These are phyloP conservation scores for Chaetomium sp. DNA, from an alignment of 2,329 filamentous ascomycete species.

Conservation along the genomic window DNA sequence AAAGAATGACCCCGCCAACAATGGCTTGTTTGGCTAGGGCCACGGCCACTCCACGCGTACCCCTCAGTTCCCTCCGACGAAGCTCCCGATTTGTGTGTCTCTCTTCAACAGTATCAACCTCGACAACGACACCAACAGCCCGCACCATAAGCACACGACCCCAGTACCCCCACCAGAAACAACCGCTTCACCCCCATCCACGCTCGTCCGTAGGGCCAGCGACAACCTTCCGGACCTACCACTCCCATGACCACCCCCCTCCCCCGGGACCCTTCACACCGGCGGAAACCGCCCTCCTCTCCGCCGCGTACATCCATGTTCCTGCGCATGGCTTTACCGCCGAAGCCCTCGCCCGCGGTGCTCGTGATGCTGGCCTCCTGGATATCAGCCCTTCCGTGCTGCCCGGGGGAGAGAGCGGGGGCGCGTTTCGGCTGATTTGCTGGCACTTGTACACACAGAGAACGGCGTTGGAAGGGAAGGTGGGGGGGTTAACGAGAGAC, in stretches of 20 bases:
- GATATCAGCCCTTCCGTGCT: slow-evolving; percentile 82
- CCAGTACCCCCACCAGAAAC: not conserved
- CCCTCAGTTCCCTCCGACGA: slow-evolving; percentile 2
- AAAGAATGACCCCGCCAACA: slow-evolving; percentile 2
- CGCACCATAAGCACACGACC: not conserved
- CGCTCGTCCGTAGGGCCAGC: not conserved
- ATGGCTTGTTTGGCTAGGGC: slow-evolving; percentile 5
- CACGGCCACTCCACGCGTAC: slow-evolving; percentile 9
- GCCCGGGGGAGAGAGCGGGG: slow-evolving; percentile 43
- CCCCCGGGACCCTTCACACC: slow-evolving; percentile 56
- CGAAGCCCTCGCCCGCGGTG: slow-evolving; percentile 66
- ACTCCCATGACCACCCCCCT: slow-evolving; percentile 64
- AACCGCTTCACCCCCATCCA: not conserved
- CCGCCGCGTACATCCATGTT: slow-evolving; percentile 72
- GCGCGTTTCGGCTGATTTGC: slow-evolving; percentile 69
- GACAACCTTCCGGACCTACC: slow-evolving; percentile 42
- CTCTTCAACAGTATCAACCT: not conserved
- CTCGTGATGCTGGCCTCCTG: slow-evolving; percentile 76
- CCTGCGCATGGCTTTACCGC: slow-evolving; percentile 76
- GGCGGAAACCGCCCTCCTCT: slow-evolving; percentile 69
- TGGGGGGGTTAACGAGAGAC: slow-evolving; percentile 33
- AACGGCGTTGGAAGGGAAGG: slow-evolving; percentile 45
- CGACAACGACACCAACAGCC: not conserved
- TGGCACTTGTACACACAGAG: slow-evolving; percentile 69
- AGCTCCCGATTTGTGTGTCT: not conserved